Conservation (phyloP, 2,329 filamentous ascomycete species). For the Colletotrichum sp. region DNA sequence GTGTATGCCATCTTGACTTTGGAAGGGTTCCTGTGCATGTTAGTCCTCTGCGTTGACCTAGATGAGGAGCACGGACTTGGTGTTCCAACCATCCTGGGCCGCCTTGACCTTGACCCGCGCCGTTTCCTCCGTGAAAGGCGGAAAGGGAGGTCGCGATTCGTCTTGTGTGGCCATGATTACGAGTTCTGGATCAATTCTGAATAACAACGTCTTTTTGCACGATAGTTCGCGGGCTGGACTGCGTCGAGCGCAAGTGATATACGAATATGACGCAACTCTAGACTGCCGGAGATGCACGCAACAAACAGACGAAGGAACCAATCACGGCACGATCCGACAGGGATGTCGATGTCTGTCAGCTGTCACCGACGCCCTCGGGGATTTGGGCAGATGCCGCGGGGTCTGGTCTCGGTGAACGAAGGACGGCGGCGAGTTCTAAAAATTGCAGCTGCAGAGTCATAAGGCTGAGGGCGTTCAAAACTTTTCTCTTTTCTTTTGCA, state of each 20-base stretch:
- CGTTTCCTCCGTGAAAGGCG: constrained; percentile 76
- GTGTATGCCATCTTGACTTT: constrained; percentile 77
- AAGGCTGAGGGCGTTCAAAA: not conserved
- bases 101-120: constrained; percentile 81
- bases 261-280: not conserved
- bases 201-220: not conserved
- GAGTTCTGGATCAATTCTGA: not conserved
- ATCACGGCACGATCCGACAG: not conserved
- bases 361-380: not conserved
- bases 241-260: not conserved
- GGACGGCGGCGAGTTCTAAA: not conserved
- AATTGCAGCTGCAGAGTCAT: not conserved
- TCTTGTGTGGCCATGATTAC: constrained; percentile 2
- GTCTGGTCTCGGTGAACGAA: not conserved
- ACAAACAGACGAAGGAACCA: not conserved
- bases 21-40: constrained; percentile 61
- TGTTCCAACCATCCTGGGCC: constrained; percentile 85
- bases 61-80: constrained; percentile 53
- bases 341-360: constrained; percentile 1
- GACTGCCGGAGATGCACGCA: not conserved
- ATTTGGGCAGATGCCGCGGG: constrained; percentile 9
- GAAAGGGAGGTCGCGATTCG: constrained; percentile 50
- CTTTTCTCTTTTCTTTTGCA: not conserved
- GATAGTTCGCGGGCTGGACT: not conserved
- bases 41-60: not conserved